phyloP scores from a whole-genome alignment of 176 grass and related monocot genomes.

The Musa schizocarpa region DNA sequence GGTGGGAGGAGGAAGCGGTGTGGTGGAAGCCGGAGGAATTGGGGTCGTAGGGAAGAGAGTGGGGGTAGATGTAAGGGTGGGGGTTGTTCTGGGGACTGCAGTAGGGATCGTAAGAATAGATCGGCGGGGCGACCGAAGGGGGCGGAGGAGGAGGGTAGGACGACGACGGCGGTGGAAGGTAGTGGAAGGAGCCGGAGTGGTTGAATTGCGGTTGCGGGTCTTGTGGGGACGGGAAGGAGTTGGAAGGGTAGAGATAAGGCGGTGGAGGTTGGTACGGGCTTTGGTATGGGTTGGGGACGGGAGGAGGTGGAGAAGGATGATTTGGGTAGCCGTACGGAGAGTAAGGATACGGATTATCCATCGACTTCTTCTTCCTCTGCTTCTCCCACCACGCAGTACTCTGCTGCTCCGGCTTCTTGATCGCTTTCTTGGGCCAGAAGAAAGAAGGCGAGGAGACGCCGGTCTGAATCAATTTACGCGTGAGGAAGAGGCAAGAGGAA shows the following conservation, averaged over 20 bases:
- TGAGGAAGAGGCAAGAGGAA: too few relatives aligned
- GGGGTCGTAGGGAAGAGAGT: neutral
- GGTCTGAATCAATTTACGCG: too few relatives aligned
- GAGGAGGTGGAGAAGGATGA: neutral
- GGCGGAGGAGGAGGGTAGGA: slow-evolving; percentile 12
- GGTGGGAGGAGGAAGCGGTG: neutral
- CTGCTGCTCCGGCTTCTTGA: neutral
- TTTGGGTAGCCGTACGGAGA: slow-evolving; percentile 4
- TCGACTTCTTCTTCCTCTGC: neutral
- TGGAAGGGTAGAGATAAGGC: slow-evolving; percentile 34
- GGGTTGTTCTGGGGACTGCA: neutral
- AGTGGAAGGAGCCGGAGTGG: slow-evolving; percentile 16
- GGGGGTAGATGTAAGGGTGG: neutral
- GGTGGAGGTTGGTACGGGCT: slow-evolving; percentile 27
- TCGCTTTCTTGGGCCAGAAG: neutral
- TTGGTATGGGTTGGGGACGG: neutral
- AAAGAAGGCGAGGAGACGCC: too few relatives aligned
- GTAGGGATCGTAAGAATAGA: neutral
- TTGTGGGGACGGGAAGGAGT: slow-evolving; percentile 36
- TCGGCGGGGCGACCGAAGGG: neutral
- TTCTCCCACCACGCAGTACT: neutral
- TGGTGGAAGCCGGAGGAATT: slow-evolving; percentile 4
- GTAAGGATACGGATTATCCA: slow-evolving; percentile 8
- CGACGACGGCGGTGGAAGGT: neutral
- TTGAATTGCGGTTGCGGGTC: slow-evolving; percentile 3